Evolutionary conservation across 2,329 filamentous ascomycete genomes (phyloP).

Genomic region (Ilyonectria destructans): DNA sequence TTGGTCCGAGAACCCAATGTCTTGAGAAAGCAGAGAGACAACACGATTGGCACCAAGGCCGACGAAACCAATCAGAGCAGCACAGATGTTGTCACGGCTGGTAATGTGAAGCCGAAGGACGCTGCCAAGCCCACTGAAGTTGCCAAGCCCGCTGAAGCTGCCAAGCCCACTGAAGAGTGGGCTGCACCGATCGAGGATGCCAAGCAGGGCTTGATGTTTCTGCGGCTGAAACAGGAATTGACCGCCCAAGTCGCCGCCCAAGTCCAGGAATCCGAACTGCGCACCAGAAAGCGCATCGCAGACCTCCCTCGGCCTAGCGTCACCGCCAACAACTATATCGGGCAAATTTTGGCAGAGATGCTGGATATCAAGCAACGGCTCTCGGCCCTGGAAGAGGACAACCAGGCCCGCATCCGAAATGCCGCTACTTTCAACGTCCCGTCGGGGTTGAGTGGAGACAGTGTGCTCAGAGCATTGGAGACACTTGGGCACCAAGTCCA

Average conservation of each 20-base stretch:
- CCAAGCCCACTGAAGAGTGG: background rate
- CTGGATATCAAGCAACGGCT: conserved; percentile 20
- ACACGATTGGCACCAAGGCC: background rate
- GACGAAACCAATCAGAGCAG: background rate
- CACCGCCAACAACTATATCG: background rate
- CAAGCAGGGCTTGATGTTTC: conserved; percentile 2
- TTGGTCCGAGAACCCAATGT: background rate
- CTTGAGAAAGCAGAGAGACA: background rate
- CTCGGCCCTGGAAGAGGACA: conserved; percentile 18
- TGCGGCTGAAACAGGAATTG: conserved; percentile 14
- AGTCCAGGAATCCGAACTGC: background rate
- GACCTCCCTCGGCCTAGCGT: background rate
- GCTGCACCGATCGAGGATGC: background rate
- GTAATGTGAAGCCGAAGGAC: background rate
- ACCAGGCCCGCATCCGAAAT: conserved; percentile 6
- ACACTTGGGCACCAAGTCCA: conserved; percentile 23
- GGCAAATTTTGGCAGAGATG: conserved; percentile 5
- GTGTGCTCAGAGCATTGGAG: conserved; percentile 13
- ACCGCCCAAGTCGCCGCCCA: background rate
- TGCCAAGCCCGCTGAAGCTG: too few species aligned
- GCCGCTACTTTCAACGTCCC: conserved; percentile 22
- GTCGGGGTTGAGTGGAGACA: conserved; percentile 8
- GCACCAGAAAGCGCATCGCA: background rate
- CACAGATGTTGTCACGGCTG: background rate
- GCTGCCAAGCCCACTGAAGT: background rate